Percentiles rank a stretch among this genome's conserved stretches.
These are phyloP conservation scores for Myxozyma melibiosi DNA, from an alignment of 805 yeast species.

Conservation along the genomic window DNA sequence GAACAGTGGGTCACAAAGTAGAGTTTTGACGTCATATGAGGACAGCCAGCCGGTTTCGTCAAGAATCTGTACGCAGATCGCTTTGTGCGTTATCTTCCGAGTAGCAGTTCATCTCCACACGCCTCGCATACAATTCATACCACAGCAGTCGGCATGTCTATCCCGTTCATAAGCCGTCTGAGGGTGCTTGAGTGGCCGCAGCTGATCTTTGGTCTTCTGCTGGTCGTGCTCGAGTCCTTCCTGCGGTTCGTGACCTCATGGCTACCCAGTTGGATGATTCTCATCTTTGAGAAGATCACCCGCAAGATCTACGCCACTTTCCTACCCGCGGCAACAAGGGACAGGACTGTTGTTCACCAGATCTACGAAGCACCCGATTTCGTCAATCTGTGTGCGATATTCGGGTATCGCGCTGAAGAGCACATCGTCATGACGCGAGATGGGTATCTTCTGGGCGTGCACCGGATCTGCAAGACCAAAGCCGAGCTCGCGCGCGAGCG, in stretches of 20 bases:
- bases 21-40: too few relatives aligned
- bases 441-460: conserved; percentile 29
- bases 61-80: too few relatives aligned
- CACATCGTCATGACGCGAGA: conserved; percentile 56
- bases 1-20: too few relatives aligned
- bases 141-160: conserved; percentile 29
- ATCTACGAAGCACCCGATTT: conserved; percentile 56
- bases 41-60: too few relatives aligned
- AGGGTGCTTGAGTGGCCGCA: conserved; percentile 42
- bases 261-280: conserved; percentile 39
- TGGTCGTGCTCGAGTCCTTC: conserved; percentile 39
- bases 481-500: conserved; percentile 11
- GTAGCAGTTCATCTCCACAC: too few relatives aligned
- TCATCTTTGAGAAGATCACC: conserved; percentile 34
- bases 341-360: conserved; percentile 38
- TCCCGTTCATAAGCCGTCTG: conserved; percentile 42
- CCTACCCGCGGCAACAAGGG: conserved; percentile 16
- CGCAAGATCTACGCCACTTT: conserved; percentile 19
- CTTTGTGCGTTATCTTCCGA: too few relatives aligned
- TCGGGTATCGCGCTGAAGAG: conserved; percentile 72
- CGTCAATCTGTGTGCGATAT: conserved; percentile 64
- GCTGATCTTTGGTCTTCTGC: conserved; percentile 40
- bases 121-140: too few relatives aligned
- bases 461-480: conserved; percentile 43
- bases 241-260: conserved; percentile 38